phyloP scores from a whole-genome alignment of 257 asterid genomes.

The Vinca minor region DNA sequence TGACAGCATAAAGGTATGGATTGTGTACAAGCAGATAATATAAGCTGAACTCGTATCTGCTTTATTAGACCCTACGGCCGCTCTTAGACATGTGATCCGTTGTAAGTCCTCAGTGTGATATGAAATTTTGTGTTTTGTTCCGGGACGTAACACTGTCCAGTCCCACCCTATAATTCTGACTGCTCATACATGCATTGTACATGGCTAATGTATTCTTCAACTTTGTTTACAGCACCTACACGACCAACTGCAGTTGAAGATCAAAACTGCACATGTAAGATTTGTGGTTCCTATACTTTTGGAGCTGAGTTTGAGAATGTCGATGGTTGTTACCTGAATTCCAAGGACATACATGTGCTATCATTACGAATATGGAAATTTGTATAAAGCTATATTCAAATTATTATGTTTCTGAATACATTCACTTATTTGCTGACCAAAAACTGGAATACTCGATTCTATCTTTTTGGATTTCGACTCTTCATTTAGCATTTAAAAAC shows the following conservation, averaged over 20 bases:
- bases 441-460: no score
- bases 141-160: no score
- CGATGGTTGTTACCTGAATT: conserved; percentile 1
- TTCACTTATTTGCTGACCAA: background rate
- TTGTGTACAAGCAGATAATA: conserved; percentile 4
- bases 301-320: conserved; percentile 1
- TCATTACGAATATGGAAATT: background rate
- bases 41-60: background rate
- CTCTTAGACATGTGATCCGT: background rate
- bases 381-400: background rate
- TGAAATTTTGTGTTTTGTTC: background rate
- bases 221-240: conserved; percentile 63
- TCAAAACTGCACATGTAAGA: conserved; percentile 82
- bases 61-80: background rate
- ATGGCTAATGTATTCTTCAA: conserved; percentile 10
- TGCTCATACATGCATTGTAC: background rate
- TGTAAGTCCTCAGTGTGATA: background rate
- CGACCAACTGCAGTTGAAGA: conserved; percentile 81
- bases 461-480: no score
- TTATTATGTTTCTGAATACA: background rate
- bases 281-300: conserved; percentile 13
- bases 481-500: no score
- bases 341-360: background rate
- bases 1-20: conserved; percentile 64
- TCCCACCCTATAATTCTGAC: background rate